A percentile compares a stretch with the other conserved stretches of the same genome.
Evolutionary conservation across 169 alveolate species (phyloP).

Genomic region (Toxoplasma gondii): DNA sequence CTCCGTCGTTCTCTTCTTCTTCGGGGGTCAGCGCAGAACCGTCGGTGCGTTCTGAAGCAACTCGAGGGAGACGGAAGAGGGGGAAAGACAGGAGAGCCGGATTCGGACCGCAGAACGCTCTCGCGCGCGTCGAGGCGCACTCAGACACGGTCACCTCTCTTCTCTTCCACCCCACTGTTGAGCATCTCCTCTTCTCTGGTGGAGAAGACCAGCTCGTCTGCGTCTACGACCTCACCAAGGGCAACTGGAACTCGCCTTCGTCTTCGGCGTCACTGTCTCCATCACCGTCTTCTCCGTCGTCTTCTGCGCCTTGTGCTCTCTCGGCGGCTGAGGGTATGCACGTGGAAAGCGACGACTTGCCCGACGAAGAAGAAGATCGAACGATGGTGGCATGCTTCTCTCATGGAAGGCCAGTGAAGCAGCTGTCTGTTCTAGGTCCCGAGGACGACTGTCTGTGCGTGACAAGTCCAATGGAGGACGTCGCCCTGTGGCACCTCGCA

Average conservation of each 20-base stretch:
- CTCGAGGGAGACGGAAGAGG: not conserved
- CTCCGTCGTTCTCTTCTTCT: not conserved
- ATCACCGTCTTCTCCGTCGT: too few species aligned
- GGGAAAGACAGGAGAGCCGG: not conserved
- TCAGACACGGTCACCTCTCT: not conserved
- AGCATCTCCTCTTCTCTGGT: not conserved
- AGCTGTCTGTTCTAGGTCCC: not conserved
- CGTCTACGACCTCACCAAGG: not conserved
- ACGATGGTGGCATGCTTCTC: not conserved
- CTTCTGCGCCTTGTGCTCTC: too few species aligned
- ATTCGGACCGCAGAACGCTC: not conserved
- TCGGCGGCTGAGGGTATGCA: not conserved
- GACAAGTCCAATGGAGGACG: not conserved
- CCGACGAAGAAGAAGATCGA: constrained; percentile 6
- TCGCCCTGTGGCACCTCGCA: not conserved
- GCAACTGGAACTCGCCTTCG: not conserved
- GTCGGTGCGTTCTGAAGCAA: not conserved
- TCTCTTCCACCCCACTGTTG: constrained; percentile 11
- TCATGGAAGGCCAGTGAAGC: not conserved
- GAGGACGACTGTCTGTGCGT: constrained; percentile 7
- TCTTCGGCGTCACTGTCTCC: too few species aligned
- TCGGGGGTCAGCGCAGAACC: too few species aligned
- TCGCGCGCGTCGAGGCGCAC: constrained; percentile 16
- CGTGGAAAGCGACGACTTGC: not conserved
- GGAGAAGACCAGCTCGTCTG: constrained; percentile 22